Base-by-base conservation (phyloP, 208 protist species). In the Acanthamoeba lenticulata region DNA sequence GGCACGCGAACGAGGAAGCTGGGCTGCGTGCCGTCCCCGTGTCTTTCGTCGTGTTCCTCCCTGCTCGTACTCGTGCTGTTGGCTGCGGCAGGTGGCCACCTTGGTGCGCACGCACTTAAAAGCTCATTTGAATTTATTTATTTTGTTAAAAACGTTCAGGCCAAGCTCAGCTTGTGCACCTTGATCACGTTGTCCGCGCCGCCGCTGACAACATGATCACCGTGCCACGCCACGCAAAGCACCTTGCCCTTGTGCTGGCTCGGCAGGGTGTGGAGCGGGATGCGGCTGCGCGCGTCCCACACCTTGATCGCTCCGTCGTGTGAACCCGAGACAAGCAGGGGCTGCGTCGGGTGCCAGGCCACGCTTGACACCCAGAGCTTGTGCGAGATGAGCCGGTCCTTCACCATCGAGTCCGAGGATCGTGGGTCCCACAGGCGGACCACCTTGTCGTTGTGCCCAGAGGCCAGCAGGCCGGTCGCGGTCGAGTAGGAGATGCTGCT, bases 221-320 rank as follows among this genome's bases (percentile, higher is more conserved):
- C 40, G 32, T 60, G 24, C 85, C 47, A 91, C 32, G 47, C 85
- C 32, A 72, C 55, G 55, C 55, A 65, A 27, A 91, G 85, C 55
- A 91, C 57, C 85, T 91, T 91, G 34, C 38, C 85, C 85, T 91
- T 72, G 57, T 72, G 85, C n/a, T 44, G n/a, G 57, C 38, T 27
- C 11, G 55, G 47, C 85, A 91, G 36, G 34, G 85, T 91, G 85
- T 91, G 57, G 34, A 91, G 85, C 15, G 85, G 85, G 6, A 49
- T 91, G 1, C 36, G 3, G 57, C 85, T 91, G 47, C 85, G 85
- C 85, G 40, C 85, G 85, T 91, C 85, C 85, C 85, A 91, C 29
- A 91, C 47, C 85, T 72, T 91, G 55, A 91, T 49, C 21, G 47
- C 15, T 15, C 55, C 47, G 85, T 91, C 85, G 24, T 91, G 85